Percentiles rank a stretch among this genome's conserved stretches.
Conservation (phyloP, 202 grass and related monocot species). For the Saccharum hybrid region DNA sequence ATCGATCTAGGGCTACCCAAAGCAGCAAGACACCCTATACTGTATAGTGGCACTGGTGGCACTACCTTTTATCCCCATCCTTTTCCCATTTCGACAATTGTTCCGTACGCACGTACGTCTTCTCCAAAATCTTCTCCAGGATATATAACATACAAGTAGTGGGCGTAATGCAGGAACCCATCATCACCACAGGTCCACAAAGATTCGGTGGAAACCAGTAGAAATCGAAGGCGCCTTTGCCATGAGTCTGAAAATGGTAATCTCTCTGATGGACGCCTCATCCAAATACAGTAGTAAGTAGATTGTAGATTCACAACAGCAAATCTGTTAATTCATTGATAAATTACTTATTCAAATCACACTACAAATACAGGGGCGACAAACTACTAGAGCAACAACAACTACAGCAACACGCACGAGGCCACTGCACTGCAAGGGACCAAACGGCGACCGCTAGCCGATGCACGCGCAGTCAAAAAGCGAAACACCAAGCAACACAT, state of each 20-base stretch:
- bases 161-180: no score
- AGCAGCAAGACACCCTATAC: no score
- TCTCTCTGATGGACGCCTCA: neutral
- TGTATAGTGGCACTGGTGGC: no score
- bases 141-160: no score
- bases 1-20: no score
- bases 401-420: constrained; percentile 40
- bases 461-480: constrained; percentile 6
- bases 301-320: neutral
- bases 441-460: constrained; percentile 42
- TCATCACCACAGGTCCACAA: neutral
- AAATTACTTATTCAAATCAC: constrained; percentile 54
- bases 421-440: constrained; percentile 27
- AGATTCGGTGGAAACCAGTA: neutral
- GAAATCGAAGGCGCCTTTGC: neutral
- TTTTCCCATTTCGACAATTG: no score
- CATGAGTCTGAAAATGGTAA: constrained; percentile 29
- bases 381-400: constrained; percentile 16
- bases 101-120: no score
- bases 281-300: neutral
- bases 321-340: constrained; percentile 41
- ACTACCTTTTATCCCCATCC: no score
- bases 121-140: no score
- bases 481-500: constrained; percentile 42
- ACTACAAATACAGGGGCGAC: constrained; percentile 16